Conservation (phyloP, 2,329 filamentous ascomycete species). For the Fusarium illudens region DNA sequence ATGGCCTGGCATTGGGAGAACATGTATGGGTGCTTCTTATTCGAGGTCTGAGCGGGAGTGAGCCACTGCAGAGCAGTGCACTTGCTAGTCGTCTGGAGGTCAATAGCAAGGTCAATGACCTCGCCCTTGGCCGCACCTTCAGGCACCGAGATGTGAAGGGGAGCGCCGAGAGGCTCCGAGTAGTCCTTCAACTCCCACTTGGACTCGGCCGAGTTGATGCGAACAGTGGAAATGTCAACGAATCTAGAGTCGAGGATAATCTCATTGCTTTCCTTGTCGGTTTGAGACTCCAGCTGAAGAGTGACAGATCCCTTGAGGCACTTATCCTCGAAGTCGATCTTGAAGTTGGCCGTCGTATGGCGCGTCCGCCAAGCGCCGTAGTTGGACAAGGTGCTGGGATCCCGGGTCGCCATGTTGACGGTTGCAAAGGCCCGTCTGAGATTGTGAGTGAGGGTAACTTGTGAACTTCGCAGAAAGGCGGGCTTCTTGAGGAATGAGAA, state of each 20-base stretch:
- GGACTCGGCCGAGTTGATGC: slow-evolving; percentile 68
- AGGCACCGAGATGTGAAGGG: slow-evolving; percentile 71
- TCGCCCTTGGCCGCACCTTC: slow-evolving; percentile 62
- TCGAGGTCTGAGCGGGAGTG: slow-evolving; percentile 90
- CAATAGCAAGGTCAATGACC: slow-evolving; percentile 67
- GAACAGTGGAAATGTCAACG: slow-evolving; percentile 76
- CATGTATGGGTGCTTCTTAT: slow-evolving; percentile 96
- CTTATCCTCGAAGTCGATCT: slow-evolving; percentile 84
- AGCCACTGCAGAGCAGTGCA: slow-evolving; percentile 97
- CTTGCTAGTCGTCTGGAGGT: slow-evolving; percentile 81
- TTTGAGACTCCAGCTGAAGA: slow-evolving; percentile 79
- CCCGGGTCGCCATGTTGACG: slow-evolving; percentile 59
- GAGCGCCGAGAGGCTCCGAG: slow-evolving; percentile 77
- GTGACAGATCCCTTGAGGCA: slow-evolving; percentile 79
- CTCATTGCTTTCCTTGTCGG: slow-evolving; percentile 74
- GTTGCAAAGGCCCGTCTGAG: slow-evolving; percentile 44
- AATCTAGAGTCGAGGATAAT: slow-evolving; percentile 90
- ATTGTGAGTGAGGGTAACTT: slow-evolving; percentile 37
- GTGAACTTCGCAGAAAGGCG: slow-evolving; percentile 35
- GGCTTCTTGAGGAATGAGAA: slow-evolving; percentile 41
- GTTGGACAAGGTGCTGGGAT: slow-evolving; percentile 92
- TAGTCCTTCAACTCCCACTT: slow-evolving; percentile 76
- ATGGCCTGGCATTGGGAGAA: slow-evolving; percentile 99
- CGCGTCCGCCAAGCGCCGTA: slow-evolving; percentile 87
- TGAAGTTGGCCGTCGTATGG: slow-evolving; percentile 83